Conservation (phyloP, 2,329 filamentous ascomycete species). For the Clonostachys solani region DNA sequence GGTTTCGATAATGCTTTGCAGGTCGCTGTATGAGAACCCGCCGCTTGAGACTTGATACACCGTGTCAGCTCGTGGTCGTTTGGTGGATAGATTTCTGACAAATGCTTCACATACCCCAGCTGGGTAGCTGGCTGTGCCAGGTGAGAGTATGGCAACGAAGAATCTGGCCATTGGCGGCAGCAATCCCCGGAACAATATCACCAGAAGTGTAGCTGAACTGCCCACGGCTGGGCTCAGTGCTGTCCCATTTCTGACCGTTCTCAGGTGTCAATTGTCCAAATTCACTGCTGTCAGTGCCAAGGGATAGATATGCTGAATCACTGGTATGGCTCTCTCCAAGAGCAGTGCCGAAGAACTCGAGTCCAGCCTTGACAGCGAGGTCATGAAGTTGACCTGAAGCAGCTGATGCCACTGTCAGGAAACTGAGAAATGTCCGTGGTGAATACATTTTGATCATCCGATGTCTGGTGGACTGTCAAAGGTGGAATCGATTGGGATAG, state of each 20-base stretch:
- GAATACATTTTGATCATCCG: too few relatives aligned
- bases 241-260: slow-evolving; percentile 62
- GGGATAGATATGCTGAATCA: slow-evolving; percentile 49
- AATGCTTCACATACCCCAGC: background rate
- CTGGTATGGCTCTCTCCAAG: slow-evolving; percentile 55
- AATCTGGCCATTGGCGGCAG: slow-evolving; percentile 41
- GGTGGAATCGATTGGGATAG: too few relatives aligned
- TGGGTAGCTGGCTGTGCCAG: slow-evolving; percentile 15
- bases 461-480: too few relatives aligned
- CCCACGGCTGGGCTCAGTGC: slow-evolving; percentile 51
- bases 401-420: too few relatives aligned
- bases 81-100: background rate
- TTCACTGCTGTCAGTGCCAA: slow-evolving; percentile 49
- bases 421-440: too few relatives aligned
- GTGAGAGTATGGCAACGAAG: slow-evolving; percentile 59
- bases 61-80: background rate
- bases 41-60: slow-evolving; percentile 8
- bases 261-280: slow-evolving; percentile 63
- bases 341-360: slow-evolving; percentile 61
- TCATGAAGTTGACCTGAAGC: slow-evolving; percentile 33
- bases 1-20: slow-evolving; percentile 35
- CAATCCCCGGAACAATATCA: slow-evolving; percentile 46
- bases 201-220: slow-evolving; percentile 55
- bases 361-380: slow-evolving; percentile 50
- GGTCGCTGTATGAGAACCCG: background rate